phyloP scores from a whole-genome alignment of 2,329 filamentous ascomycete genomes.

The Xylaria arbuscula region DNA sequence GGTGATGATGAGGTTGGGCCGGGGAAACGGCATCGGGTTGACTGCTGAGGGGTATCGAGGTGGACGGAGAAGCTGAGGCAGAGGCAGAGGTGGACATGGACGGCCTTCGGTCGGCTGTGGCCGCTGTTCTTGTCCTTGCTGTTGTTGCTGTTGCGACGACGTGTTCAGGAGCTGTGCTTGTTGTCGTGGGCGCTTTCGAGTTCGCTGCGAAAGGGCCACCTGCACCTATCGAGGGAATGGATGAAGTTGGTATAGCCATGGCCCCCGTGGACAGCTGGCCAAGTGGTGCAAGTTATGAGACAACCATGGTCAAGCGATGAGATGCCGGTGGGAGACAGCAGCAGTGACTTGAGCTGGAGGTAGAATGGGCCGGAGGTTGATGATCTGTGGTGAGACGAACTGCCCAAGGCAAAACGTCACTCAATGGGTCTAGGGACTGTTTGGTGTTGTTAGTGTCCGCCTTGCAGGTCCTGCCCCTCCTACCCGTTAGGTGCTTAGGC shows the following conservation, averaged over 20 bases:
- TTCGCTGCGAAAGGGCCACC: conserved; percentile 39
- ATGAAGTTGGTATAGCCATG: conserved; percentile 45
- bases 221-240: conserved; percentile 40
- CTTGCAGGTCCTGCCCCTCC: conserved; percentile 26
- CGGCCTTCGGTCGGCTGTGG: conserved; percentile 14
- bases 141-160: conserved; percentile 32
- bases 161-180: conserved; percentile 46
- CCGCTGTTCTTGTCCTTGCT: conserved; percentile 17
- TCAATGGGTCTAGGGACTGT: neutral
- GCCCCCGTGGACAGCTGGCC: conserved; percentile 34
- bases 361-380: neutral
- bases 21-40: conserved; percentile 45
- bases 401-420: conserved; percentile 13
- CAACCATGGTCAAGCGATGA: conserved; percentile 31
- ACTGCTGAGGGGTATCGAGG: conserved; percentile 5
- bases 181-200: conserved; percentile 43
- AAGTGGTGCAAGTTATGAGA: conserved; percentile 25
- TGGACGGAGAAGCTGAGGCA: neutral
- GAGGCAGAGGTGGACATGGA: conserved; percentile 3
- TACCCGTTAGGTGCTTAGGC: too few relatives aligned
- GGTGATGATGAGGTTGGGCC: conserved; percentile 49
- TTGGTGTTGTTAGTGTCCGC: conserved; percentile 16
- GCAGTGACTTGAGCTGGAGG: neutral
- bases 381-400: conserved; percentile 9
- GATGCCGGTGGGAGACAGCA: conserved; percentile 12